phyloP scores from a whole-genome alignment of 768 basidiomycete genomes.

The Russula olivacea region DNA sequence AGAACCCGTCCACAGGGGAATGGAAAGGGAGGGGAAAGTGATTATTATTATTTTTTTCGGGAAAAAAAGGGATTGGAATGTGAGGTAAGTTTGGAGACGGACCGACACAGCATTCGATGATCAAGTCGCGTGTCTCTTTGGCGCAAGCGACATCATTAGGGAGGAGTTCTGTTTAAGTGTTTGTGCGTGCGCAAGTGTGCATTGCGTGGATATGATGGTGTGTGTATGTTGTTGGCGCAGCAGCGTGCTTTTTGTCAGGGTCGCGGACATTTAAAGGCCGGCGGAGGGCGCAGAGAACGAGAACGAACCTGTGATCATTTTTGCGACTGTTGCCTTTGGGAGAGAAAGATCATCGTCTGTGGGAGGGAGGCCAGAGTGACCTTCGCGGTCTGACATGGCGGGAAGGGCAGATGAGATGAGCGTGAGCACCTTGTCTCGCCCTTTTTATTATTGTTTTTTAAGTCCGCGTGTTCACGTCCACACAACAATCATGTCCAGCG shows the following conservation, averaged over 20 bases:
- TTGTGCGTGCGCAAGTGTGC: not conserved
- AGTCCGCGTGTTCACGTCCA: constrained; percentile 33
- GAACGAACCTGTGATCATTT: constrained; percentile 83
- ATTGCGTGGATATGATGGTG: not conserved
- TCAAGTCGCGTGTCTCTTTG: constrained; percentile 94
- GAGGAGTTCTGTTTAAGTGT: constrained; percentile 60
- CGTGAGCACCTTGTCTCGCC: not conserved
- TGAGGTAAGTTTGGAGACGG: constrained; percentile 34
- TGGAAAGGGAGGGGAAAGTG: not conserved
- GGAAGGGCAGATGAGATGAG: not conserved
- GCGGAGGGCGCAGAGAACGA: constrained; percentile 7
- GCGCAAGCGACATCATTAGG: constrained; percentile 83
- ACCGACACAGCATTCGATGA: constrained; percentile 99
- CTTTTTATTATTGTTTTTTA: constrained; percentile 30
- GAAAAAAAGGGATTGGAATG: constrained; percentile 6
- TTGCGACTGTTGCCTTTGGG: constrained; percentile 95
- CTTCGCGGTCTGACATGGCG: constrained; percentile 88
- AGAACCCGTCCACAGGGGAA: not conserved
- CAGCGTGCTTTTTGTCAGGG: constrained; percentile 14
- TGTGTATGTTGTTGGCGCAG: not conserved
- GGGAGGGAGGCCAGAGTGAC: constrained; percentile 53
- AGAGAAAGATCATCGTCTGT: constrained; percentile 91
- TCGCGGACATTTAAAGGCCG: constrained; percentile 7
- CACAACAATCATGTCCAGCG: constrained; percentile 58
- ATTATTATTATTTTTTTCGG: not conserved